These are phyloP conservation scores for Coniferiporia sulphurascens DNA, from an alignment of 1,284 basidiomycete genomes.

Conservation along the genomic window DNA sequence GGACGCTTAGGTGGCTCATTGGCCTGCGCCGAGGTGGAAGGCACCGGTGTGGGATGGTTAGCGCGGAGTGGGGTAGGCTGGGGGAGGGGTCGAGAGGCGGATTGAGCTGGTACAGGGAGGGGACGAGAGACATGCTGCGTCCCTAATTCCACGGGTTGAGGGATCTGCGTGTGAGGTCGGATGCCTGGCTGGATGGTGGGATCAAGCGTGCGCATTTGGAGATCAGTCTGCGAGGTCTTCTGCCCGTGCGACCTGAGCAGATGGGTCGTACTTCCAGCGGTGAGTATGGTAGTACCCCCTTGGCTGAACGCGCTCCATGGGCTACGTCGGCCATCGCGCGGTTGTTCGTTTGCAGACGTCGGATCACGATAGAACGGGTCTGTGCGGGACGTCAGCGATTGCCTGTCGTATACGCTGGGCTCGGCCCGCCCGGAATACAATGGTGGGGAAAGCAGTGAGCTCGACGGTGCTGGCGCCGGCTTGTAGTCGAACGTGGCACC, in stretches of 20 bases:
- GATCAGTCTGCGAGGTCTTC: background rate
- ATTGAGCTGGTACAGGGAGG: no score
- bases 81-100: background rate
- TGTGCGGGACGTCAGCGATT: background rate
- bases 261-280: conserved; percentile 3
- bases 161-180: background rate
- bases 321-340: conserved; percentile 1
- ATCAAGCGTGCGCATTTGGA: background rate
- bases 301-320: conserved; percentile 7
- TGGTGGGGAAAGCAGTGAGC: background rate
- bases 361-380: background rate
- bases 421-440: background rate
- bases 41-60: background rate
- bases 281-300: conserved; percentile 11
- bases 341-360: background rate
- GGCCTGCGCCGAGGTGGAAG: background rate
- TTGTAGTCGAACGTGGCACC: background rate
- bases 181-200: background rate
- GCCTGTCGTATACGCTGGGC: background rate
- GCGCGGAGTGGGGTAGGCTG: background rate
- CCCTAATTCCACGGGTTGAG: background rate
- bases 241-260: conserved; percentile 1
- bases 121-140: background rate
- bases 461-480: background rate
- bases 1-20: conserved; percentile 4